Percentiles rank a stretch among this genome's conserved stretches.
These are phyloP conservation scores for Sambucus nigra DNA, from an alignment of 129 eudicot genomes.

Conservation along the genomic window DNA sequence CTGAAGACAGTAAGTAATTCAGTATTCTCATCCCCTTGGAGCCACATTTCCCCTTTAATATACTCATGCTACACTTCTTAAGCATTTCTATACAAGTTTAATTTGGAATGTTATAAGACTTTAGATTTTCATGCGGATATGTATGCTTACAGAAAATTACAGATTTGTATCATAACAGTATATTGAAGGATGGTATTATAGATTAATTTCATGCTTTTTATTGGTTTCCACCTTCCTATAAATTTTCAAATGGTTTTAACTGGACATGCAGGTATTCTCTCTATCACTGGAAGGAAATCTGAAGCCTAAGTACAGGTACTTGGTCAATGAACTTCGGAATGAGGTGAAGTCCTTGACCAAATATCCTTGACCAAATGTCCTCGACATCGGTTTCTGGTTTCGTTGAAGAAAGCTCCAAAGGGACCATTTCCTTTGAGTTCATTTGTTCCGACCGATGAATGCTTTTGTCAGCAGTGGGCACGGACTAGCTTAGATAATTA, in stretches of 20 bases:
- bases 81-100: too few species aligned
- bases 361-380: constrained; percentile 96
- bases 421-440: constrained; percentile 94
- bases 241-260: too few species aligned
- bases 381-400: constrained; percentile 84
- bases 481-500: constrained; percentile 79
- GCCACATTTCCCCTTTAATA: too few species aligned
- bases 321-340: constrained; percentile 77
- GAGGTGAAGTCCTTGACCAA: constrained; percentile 84
- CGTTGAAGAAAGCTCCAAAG: constrained; percentile 75
- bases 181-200: neutral
- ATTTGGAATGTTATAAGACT: too few species aligned
- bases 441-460: constrained; percentile 82
- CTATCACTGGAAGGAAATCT: constrained; percentile 82
- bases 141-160: too few species aligned
- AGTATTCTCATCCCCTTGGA: too few species aligned
- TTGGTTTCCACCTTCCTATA: neutral
- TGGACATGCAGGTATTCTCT: constrained; percentile 61
- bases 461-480: constrained; percentile 95
- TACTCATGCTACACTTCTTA: too few species aligned
- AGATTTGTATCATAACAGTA: neutral
- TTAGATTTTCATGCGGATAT: too few species aligned
- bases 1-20: too few species aligned
- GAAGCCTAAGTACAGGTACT: constrained; percentile 81
- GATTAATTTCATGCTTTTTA: too few species aligned